Evolutionary conservation across 2,329 filamentous ascomycete species (phyloP).

Genomic region (Ceratocystis papillata): DNA sequence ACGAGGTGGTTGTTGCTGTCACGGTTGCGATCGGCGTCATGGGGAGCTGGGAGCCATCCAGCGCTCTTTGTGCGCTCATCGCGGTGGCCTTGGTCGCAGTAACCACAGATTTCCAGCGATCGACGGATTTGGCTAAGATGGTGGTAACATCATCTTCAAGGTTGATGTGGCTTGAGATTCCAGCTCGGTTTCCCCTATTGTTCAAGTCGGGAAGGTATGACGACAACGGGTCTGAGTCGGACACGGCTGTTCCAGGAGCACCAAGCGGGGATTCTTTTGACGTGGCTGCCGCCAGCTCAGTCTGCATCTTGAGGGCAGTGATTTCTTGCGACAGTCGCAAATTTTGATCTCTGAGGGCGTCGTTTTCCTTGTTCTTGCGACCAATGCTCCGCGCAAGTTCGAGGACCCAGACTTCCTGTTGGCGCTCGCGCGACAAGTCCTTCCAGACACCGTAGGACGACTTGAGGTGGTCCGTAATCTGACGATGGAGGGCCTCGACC

Average conservation of each 20-base stretch:
- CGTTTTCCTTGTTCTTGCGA: constrained; percentile 45
- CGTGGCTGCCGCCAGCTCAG: constrained; percentile 41
- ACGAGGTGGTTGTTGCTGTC: not conserved
- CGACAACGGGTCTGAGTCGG: constrained; percentile 41
- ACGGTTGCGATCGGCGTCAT: not conserved
- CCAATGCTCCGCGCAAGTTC: constrained; percentile 52
- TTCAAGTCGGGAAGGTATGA: constrained; percentile 38
- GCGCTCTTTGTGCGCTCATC: constrained; percentile 41
- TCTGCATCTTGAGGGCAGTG: constrained; percentile 45
- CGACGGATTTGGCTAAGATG: constrained; percentile 45
- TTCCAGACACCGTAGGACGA: constrained; percentile 70
- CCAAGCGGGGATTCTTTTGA: constrained; percentile 44
- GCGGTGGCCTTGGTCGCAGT: constrained; percentile 40
- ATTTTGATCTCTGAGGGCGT: constrained; percentile 42
- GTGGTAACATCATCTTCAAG: constrained; percentile 42
- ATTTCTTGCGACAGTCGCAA: constrained; percentile 46
- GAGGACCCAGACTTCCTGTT: constrained; percentile 50
- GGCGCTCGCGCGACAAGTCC: constrained; percentile 45
- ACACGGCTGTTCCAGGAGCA: constrained; percentile 42
- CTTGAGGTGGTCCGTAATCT: constrained; percentile 64
- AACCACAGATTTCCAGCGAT: constrained; percentile 52
- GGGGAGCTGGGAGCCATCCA: constrained; percentile 32
- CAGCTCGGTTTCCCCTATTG: constrained; percentile 29
- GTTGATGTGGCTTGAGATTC: constrained; percentile 28
- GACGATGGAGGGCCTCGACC: constrained; percentile 53